phyloP scores from a whole-genome alignment of 202 grass and related monocot species.

The Musa balbisiana region DNA sequence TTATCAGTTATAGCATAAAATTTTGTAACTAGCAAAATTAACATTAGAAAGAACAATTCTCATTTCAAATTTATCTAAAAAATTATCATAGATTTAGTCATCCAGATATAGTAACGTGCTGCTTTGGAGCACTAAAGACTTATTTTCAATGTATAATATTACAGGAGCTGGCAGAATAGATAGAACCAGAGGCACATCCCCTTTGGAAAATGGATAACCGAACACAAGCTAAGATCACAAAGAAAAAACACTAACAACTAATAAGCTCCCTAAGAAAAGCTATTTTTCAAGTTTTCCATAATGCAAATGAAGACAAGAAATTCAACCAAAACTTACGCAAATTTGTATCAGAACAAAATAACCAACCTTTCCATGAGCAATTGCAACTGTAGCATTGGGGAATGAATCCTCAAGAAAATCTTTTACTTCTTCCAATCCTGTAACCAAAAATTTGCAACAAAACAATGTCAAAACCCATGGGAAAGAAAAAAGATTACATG shows the following conservation, averaged over 20 bases:
- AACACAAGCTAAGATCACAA: not conserved
- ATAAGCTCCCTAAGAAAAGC: not conserved
- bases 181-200: not conserved
- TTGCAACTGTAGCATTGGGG: conserved; percentile 51
- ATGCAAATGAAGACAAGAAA: not conserved
- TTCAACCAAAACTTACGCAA: not conserved
- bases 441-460: conserved; percentile 32
- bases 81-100: not conserved
- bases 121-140: not conserved
- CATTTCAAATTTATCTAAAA: not conserved
- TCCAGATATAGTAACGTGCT: not conserved
- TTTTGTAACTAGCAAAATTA: not conserved
- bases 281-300: not conserved
- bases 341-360: conserved; percentile 13
- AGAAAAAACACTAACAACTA: not conserved
- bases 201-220: not conserved
- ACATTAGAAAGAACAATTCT: not conserved
- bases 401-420: conserved; percentile 61
- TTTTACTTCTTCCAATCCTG: conserved; percentile 76
- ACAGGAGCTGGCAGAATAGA: not conserved
- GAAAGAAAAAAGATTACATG: not conserved
- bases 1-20: no score
- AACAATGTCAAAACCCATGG: conserved; percentile 21
- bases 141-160: not conserved
- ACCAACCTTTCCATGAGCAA: conserved; percentile 86